Evolutionary conservation across 768 basidiomycete genomes (phyloP), one percentile per base, ranked within the genome.

Genomic region (Pleurotus citrinopileatus): DNA sequence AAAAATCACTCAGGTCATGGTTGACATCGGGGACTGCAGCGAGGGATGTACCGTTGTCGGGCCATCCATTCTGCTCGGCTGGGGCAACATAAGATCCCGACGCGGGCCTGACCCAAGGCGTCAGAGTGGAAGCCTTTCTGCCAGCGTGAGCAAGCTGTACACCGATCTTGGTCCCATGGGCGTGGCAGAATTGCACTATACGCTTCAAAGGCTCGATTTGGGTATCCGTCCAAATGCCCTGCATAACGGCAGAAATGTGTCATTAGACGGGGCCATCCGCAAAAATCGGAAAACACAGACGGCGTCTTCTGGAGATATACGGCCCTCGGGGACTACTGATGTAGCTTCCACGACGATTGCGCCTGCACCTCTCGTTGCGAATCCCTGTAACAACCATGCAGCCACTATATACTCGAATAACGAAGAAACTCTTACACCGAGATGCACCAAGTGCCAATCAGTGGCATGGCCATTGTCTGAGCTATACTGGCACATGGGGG

Each of bases 401-500:
- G 15, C 38, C 26, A 46, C 12, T 40, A 27, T 12, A 17, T 20
- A 20, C 28, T 17, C 26, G 43, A 3, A 32, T 15, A 15, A 34
- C 19, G 27, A 13, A 42, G 19, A 42, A 1, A 20, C 42, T 34
- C 53, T 58, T 57, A 81, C 82, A 1, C 87, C 88, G 28, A 89
- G 75, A 63, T 93, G 89, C 15, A 91, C 87, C 3, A 92, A 67
- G 65, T 94, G 92, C 84, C 86, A 92, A 57, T 91, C 87, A 1
- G 90, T 91, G 3, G 84, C 82, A 60, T 88, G 83, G 0, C 91
- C 91, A 48, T 84, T 70, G 42, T 87, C 79, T 7, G 83, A 75
- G 54, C 84, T 87, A 70, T 93, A 94, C 67, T 87, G 84, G 65
- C 91, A 92, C 90, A 92, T 91, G 2, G 87, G 88, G 9, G 87